Conservation (phyloP, 495 filamentous ascomycete genomes). For the Hypoxylon subgilvum region DNA sequence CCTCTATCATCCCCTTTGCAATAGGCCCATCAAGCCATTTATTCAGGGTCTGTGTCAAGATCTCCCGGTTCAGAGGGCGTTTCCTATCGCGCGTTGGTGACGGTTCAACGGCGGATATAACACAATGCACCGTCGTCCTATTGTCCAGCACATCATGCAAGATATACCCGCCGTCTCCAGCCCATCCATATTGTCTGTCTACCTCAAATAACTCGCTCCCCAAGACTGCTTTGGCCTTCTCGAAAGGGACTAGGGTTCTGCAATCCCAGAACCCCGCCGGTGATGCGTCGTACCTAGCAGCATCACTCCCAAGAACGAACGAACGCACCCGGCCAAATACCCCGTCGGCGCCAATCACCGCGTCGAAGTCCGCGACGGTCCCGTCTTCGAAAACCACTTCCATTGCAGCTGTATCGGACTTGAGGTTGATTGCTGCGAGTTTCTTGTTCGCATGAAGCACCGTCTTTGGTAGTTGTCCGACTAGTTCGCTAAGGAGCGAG, state of each 20-base stretch:
- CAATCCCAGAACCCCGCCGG: slow-evolving; percentile 16
- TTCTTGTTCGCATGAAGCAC: background rate
- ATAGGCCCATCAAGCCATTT: slow-evolving; percentile 22
- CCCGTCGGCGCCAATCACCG: slow-evolving; percentile 25
- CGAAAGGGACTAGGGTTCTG: slow-evolving; percentile 6
- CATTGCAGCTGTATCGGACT: background rate
- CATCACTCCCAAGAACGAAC: background rate
- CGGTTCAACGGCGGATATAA: slow-evolving; percentile 8
- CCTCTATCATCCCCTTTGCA: slow-evolving; percentile 26
- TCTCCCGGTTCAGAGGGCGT: slow-evolving; percentile 4
- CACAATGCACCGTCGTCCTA: slow-evolving; percentile 23
- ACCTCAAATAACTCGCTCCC: slow-evolving; percentile 13
- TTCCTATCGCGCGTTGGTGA: slow-evolving; percentile 10
- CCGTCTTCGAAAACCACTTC: background rate
- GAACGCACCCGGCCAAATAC: slow-evolving; percentile 14
- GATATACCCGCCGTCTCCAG: slow-evolving; percentile 10
- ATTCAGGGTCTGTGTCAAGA: background rate
- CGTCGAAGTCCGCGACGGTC: background rate
- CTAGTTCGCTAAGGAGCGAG: background rate
- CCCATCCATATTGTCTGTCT: slow-evolving; percentile 10
- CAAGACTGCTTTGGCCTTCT: slow-evolving; percentile 5
- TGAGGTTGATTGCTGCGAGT: background rate
- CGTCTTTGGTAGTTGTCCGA: background rate
- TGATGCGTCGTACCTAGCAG: background rate
- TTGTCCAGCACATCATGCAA: slow-evolving; percentile 17